These are phyloP conservation scores for Colletotrichum navitas DNA, from an alignment of 2,329 filamentous ascomycete genomes.

Conservation along the genomic window DNA sequence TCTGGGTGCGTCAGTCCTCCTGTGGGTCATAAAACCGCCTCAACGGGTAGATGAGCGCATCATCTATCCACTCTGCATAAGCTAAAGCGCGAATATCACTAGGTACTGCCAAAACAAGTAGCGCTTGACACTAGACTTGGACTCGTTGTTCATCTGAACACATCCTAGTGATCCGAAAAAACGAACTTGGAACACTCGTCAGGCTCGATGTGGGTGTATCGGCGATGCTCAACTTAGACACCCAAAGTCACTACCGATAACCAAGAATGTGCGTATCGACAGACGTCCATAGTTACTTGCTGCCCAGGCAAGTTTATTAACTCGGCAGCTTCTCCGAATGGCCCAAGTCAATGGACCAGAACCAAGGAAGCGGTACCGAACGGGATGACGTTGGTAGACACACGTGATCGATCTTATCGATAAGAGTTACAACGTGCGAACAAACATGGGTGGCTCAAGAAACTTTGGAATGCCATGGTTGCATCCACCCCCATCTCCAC, in stretches of 20 bases:
- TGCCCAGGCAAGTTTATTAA: not conserved
- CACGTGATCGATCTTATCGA: conserved; percentile 42
- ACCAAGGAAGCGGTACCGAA: conserved; percentile 1
- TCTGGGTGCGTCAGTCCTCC: too few relatives aligned
- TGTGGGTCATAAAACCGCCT: not conserved
- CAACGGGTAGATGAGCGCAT: not conserved
- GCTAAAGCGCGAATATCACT: too few relatives aligned
- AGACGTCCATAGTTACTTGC: not conserved
- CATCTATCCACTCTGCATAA: not conserved
- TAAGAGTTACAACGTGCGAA: conserved; percentile 10
- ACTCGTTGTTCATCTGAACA: not conserved
- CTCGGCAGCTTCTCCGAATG: conserved; percentile 9
- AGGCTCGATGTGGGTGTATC: not conserved
- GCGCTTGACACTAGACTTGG: not conserved
- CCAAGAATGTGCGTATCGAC: not conserved
- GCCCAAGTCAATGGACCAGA: not conserved
- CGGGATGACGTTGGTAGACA: not conserved
- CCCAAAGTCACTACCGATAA: not conserved
- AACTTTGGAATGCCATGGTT: conserved; percentile 3
- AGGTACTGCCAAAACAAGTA: not conserved
- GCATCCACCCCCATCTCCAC: conserved; percentile 8
- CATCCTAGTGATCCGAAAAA: too few relatives aligned
- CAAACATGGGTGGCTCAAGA: not conserved
- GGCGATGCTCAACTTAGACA: not conserved
- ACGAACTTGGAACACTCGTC: not conserved